These are phyloP conservation scores for Russula earlei DNA, from an alignment of 768 basidiomycete genomes.

Conservation along the genomic window DNA sequence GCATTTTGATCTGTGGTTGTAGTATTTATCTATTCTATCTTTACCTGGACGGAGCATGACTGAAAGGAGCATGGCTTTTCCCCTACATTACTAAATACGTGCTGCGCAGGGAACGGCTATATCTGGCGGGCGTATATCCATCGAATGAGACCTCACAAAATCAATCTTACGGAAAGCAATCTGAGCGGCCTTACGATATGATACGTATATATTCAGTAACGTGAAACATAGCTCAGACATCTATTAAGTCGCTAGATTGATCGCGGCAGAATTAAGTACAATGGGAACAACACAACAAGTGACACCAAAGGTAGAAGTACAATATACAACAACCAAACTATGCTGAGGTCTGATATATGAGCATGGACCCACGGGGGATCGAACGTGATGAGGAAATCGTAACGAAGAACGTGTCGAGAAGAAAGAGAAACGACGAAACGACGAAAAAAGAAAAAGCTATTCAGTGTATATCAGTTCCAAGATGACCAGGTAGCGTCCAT, in stretches of 20 bases:
- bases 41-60: no score
- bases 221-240: background rate
- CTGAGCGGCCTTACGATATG: no score
- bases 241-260: background rate
- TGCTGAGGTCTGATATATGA: background rate
- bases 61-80: no score
- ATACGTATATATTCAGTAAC: no score
- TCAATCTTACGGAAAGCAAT: no score
- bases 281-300: background rate
- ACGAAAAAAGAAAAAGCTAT: background rate
- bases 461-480: background rate
- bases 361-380: background rate
- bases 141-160: no score
- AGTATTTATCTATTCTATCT: no score
- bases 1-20: no score
- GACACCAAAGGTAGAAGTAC: background rate
- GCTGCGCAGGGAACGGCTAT: no score
- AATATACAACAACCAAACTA: background rate
- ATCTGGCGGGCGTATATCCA: no score
- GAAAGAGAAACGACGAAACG: background rate
- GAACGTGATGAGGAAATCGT: background rate
- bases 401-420: background rate
- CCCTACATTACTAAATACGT: no score
- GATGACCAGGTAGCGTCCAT: no score
- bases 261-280: background rate